These are phyloP conservation scores for Quercus parvula DNA, from an alignment of 306 rosid genomes.

Conservation along the genomic window DNA sequence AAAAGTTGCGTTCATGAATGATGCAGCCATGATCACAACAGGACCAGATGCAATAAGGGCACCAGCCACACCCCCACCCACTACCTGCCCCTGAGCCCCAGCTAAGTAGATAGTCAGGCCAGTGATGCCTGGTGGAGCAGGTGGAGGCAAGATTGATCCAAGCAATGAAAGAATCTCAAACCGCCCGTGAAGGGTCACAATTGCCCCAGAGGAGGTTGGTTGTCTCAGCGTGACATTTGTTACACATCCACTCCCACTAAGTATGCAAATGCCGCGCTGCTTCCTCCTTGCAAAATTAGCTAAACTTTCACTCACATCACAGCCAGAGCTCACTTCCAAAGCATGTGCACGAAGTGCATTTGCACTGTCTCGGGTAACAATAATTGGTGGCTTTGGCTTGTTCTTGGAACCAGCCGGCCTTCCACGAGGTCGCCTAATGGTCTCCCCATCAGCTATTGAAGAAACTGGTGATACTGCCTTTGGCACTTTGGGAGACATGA, in stretches of 20 bases:
- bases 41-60: constrained; percentile 80
- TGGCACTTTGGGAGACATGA: constrained; percentile 39
- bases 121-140: constrained; percentile 78
- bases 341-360: constrained; percentile 76
- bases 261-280: constrained; percentile 75
- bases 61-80: constrained; percentile 72
- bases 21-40: constrained; percentile 77
- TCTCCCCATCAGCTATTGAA: constrained; percentile 50
- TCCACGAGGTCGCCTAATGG: constrained; percentile 60
- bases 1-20: constrained; percentile 77
- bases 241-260: constrained; percentile 73
- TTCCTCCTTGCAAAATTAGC: constrained; percentile 76
- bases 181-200: constrained; percentile 77
- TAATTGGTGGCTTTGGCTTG: constrained; percentile 72
- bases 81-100: constrained; percentile 83
- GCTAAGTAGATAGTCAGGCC: constrained; percentile 70
- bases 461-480: constrained; percentile 56
- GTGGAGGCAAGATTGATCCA: constrained; percentile 79
- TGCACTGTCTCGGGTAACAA: constrained; percentile 71
- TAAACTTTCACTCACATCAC: constrained; percentile 72
- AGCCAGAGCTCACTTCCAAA: constrained; percentile 78
- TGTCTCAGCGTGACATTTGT: constrained; percentile 75
- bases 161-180: constrained; percentile 71
- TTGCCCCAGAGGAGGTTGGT: constrained; percentile 63
- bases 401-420: constrained; percentile 69